A percentile compares a stretch with the other conserved stretches of the same genome.
phyloP scores from a whole-genome alignment of 257 asterid genomes.

The Fraxinus cuspidata region DNA sequence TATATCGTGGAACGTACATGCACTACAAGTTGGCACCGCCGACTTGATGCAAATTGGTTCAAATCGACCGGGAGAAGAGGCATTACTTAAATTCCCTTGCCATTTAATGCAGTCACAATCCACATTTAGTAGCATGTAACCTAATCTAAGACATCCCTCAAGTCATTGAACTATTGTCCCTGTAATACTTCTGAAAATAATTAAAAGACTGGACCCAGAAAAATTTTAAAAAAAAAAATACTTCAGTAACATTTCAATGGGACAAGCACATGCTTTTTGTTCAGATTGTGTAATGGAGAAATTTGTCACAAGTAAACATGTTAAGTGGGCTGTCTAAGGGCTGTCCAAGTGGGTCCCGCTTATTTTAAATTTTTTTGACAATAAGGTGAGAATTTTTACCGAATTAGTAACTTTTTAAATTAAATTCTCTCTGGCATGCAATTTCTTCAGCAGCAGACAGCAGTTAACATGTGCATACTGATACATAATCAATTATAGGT shows the following conservation, averaged over 20 bases:
- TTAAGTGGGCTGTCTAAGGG: background rate
- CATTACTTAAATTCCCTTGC: too few relatives aligned
- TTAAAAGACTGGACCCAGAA: conserved; percentile 32
- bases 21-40: too few relatives aligned
- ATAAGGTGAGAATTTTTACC: too few relatives aligned
- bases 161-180: conserved; percentile 22
- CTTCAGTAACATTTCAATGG: conserved; percentile 23
- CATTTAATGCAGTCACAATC: too few relatives aligned
- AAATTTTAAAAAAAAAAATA: background rate
- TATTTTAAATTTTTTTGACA: background rate
- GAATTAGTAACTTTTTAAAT: too few relatives aligned
- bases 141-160: too few relatives aligned
- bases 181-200: conserved; percentile 22
- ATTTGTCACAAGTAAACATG: conserved; percentile 4
- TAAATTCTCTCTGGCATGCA: background rate
- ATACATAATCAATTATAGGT: background rate
- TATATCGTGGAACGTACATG: background rate
- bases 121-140: too few relatives aligned
- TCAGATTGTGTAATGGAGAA: conserved; percentile 1
- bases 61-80: background rate
- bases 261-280: conserved; percentile 9
- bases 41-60: background rate
- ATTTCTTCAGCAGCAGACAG: background rate
- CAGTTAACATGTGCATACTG: background rate
- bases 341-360: background rate